Evolutionary conservation across 2,329 filamentous ascomycete genomes (phyloP), one percentile per base, ranked within the genome.

Genomic region (Penicillium fuscoglaucum): DNA sequence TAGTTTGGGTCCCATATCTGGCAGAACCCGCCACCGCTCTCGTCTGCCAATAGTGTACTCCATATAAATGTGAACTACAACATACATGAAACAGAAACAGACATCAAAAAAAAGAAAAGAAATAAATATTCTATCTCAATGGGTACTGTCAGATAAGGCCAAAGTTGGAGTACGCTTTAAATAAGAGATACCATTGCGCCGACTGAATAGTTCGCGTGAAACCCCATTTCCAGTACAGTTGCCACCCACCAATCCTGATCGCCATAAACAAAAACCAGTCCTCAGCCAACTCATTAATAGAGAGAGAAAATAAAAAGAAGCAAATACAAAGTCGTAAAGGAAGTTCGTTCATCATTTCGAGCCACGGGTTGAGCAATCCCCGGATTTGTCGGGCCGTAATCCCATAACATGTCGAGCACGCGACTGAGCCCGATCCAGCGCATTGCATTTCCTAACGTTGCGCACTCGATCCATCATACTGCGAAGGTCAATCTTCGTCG

Each of bases 371-470:
- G 41, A 55, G 40, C 58, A 53, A 53, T 56, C 55, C 28, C 37
- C 29, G 21, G 56, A 58, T 33, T 60, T 57, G 51, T 59, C 57
- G 8, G 58, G 45, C 53, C 60, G 65, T n/a, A 65, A 61, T 52
- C 64, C 67, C 55, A 73, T 56, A 49, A 76, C 49, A 40, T 65
- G 56, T 44, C 67, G 70, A 24, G 73, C 75, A 44, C 68, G 68
- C 50, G 66, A 69, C 48, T 78, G 75, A 41, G 74, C 75, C 35
- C 62, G 69, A 47, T 68, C 70, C 45, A 78, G 59, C 19, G 72
- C 58, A 40, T 67, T 66, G 39, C 63, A 70, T 50, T 68, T 71
- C 33, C 64, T 65, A 15, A 62, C 62, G 40, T 66, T 68, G 37
- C 69, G 71, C 12, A 74, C 49, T 57, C 66, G 63, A 47, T 69